phyloP scores from a whole-genome alignment of 73 alveolate species.

The Strombidium stylifer region DNA sequence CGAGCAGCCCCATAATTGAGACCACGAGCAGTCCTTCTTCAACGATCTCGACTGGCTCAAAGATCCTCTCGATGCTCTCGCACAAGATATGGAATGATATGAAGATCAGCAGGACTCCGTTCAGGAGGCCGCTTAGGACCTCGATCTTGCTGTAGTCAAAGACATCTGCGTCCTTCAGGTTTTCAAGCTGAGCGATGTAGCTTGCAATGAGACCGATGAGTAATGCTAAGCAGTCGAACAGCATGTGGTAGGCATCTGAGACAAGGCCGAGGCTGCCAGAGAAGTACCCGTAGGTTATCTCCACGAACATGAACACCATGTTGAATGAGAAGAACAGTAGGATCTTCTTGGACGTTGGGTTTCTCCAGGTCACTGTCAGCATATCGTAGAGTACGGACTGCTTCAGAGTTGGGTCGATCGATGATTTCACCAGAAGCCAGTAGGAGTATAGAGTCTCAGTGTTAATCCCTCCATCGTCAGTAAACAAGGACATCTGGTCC shows the following conservation, averaged over 20 bases:
- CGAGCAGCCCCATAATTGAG: conserved; percentile 82
- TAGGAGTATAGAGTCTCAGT: too few species aligned
- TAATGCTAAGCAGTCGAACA: conserved; percentile 90
- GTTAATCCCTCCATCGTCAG: too few species aligned
- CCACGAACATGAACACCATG: conserved; percentile 91
- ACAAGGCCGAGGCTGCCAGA: conserved; percentile 87
- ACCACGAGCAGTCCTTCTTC: conserved; percentile 82
- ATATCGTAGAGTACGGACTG: too few species aligned
- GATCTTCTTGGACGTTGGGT: conserved; percentile 15
- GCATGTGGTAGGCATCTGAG: conserved; percentile 93
- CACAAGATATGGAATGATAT: conserved; percentile 80
- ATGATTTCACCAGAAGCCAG: too few species aligned
- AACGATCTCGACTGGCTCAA: conserved; percentile 81
- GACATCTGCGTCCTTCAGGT: conserved; percentile 49
- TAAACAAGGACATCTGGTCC: too few species aligned
- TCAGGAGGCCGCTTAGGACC: conserved; percentile 84
- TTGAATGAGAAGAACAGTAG: conserved; percentile 58
- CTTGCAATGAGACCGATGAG: conserved; percentile 88
- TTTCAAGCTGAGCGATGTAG: conserved; percentile 68
- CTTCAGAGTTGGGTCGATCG: too few species aligned
- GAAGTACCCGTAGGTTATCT: conserved; percentile 82
- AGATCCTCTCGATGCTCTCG: conserved; percentile 89
- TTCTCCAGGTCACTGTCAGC: too few species aligned
- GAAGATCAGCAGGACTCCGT: conserved; percentile 85
- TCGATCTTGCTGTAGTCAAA: conserved; percentile 90